Evolutionary conservation across 495 filamentous ascomycete genomes (phyloP).

Genomic region (Glonium stellatum): DNA sequence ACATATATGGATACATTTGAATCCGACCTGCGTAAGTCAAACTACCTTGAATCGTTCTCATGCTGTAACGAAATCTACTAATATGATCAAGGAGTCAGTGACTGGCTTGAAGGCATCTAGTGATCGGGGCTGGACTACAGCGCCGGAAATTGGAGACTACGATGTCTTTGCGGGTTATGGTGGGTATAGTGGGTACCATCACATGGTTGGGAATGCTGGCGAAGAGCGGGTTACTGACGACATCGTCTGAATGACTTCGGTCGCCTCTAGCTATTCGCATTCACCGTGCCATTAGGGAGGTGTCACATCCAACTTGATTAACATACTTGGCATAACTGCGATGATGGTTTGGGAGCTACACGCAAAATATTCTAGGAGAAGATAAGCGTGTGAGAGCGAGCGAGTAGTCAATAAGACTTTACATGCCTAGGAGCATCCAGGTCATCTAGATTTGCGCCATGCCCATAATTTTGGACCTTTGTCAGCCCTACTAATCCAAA

Average conservation of each 20-base stretch:
- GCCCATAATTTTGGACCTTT: not conserved
- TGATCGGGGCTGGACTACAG: not conserved
- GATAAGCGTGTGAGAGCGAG: too few relatives aligned
- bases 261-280: too few relatives aligned
- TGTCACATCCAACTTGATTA: too few relatives aligned
- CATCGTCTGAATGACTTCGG: too few relatives aligned
- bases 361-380: too few relatives aligned
- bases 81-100: not conserved
- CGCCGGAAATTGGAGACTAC: not conserved
- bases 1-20: too few relatives aligned
- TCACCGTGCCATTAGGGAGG: too few relatives aligned
- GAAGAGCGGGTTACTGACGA: too few relatives aligned
- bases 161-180: not conserved
- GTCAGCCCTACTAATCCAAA: not conserved
- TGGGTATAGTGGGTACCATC: not conserved
- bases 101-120: not conserved
- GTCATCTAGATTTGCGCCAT: not conserved
- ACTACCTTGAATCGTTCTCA: too few relatives aligned
- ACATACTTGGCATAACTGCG: too few relatives aligned
- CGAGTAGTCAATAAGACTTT: too few relatives aligned
- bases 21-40: not conserved
- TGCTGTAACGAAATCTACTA: not conserved
- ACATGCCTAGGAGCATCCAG: not conserved
- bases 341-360: too few relatives aligned
- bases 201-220: not conserved